Percentiles rank a stretch among this genome's conserved stretches.
These are phyloP conservation scores for Verticillium nubilum DNA, from an alignment of 2,329 filamentous ascomycete species.

Conservation along the genomic window DNA sequence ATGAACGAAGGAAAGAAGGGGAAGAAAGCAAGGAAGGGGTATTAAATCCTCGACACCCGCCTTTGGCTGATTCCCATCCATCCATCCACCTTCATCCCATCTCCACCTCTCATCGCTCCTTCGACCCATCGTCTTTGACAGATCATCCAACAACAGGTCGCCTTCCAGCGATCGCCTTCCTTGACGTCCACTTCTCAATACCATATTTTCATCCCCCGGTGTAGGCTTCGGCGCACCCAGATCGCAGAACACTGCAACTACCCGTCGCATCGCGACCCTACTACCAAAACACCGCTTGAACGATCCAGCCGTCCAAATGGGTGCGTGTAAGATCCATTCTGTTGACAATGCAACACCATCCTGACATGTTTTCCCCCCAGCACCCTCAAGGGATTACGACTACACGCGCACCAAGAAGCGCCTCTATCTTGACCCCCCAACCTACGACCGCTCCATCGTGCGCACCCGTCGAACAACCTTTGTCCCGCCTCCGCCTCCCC, in stretches of 20 bases:
- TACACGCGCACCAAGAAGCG: constrained; percentile 30
- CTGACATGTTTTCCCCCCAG: constrained; percentile 12
- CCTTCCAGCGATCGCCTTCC: background rate
- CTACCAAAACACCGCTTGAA: background rate
- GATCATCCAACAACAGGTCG: background rate
- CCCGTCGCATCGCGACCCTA: background rate
- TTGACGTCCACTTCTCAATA: background rate
- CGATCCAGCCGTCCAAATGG: constrained; percentile 10
- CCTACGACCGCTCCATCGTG: constrained; percentile 29
- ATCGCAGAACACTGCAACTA: background rate
- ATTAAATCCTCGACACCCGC: background rate
- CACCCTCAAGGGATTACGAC: constrained; percentile 13
- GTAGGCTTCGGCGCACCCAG: constrained; percentile 8
- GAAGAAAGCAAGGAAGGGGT: too few relatives aligned
- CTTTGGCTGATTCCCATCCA: background rate
- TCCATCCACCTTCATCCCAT: background rate
- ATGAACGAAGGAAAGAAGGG: too few relatives aligned
- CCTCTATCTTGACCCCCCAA: constrained; percentile 35
- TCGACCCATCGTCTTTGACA: background rate
- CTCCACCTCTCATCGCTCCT: background rate
- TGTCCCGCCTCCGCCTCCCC: constrained; percentile 29
- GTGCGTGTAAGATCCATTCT: constrained; percentile 5
- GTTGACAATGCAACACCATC: background rate
- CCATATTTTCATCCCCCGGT: background rate
- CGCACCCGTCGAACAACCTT: constrained; percentile 31